These are phyloP conservation scores for Salix udensis DNA, from an alignment of 345 rosid species.

Conservation along the genomic window DNA sequence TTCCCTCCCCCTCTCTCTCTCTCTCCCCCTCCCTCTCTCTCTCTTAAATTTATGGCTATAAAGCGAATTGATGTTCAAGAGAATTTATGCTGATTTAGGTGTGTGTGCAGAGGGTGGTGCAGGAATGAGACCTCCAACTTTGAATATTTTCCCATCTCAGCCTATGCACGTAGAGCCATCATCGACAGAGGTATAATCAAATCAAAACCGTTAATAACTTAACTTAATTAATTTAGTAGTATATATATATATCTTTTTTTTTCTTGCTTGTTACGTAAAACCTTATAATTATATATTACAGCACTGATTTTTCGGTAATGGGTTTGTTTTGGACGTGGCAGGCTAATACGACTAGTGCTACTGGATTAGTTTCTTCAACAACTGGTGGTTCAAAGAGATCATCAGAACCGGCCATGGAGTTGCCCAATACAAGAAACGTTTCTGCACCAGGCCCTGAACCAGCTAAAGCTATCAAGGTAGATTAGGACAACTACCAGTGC, in stretches of 20 bases:
- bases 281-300: neutral
- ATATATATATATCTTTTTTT: neutral
- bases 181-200: constrained; percentile 34
- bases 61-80: constrained; percentile 12
- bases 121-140: constrained; percentile 86
- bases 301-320: neutral
- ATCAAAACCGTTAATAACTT: constrained; percentile 8
- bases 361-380: constrained; percentile 21
- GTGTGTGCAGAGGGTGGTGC: constrained; percentile 53
- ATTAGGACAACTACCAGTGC: neutral
- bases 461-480: constrained; percentile 38
- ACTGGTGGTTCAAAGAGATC: constrained; percentile 41
- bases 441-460: constrained; percentile 25
- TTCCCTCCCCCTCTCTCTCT: constrained; percentile 7
- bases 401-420: constrained; percentile 32
- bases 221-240: neutral
- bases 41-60: neutral
- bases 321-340: constrained; percentile 26
- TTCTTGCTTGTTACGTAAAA: neutral
- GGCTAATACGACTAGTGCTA: constrained; percentile 12
- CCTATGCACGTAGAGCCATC: constrained; percentile 84
- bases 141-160: constrained; percentile 94
- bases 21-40: neutral
- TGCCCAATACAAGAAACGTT: constrained; percentile 27
- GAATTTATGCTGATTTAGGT: constrained; percentile 15